These are phyloP conservation scores for Cercophora scortea DNA, from an alignment of 495 filamentous ascomycete genomes.

Conservation along the genomic window DNA sequence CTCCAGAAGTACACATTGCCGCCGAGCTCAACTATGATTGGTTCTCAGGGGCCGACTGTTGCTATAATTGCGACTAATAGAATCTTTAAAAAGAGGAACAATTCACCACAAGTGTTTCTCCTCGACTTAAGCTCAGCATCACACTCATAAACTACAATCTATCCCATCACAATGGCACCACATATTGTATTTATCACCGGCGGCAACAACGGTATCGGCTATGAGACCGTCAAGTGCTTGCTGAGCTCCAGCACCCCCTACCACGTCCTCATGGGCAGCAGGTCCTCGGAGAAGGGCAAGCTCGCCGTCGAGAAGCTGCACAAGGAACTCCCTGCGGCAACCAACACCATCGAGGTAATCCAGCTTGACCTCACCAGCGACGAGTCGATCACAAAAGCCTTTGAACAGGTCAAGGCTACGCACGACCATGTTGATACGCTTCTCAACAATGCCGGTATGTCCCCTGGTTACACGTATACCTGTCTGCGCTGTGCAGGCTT, in stretches of 20 bases:
- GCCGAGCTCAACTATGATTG: no score
- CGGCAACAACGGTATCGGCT: slow-evolving; percentile 43
- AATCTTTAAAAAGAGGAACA: no score
- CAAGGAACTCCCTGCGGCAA: slow-evolving; percentile 27
- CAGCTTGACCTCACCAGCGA: slow-evolving; percentile 44
- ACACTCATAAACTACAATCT: no score
- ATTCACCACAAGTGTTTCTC: no score
- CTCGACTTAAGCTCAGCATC: no score
- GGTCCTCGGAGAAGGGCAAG: slow-evolving; percentile 36
- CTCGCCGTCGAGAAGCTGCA: slow-evolving; percentile 27
- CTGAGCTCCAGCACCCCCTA: slow-evolving; percentile 32
- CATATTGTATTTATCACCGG: slow-evolving; percentile 9
- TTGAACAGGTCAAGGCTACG: slow-evolving; percentile 19
- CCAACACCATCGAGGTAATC: slow-evolving; percentile 28
- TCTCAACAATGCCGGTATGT: slow-evolving; percentile 41
- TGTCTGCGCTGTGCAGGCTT: no score
- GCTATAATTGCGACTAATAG: no score
- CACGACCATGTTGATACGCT: slow-evolving; percentile 38
- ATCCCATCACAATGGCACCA: no score
- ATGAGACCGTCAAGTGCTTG: slow-evolving; percentile 40
- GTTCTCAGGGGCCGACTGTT: no score
- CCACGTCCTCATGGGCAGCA: slow-evolving; percentile 40
- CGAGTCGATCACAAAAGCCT: slow-evolving; percentile 34
- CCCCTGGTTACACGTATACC: no score
- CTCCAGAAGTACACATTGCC: no score